Evolutionary conservation across 2,329 filamentous ascomycete genomes (phyloP).

Genomic region (Amylocarpus encephaloides): DNA sequence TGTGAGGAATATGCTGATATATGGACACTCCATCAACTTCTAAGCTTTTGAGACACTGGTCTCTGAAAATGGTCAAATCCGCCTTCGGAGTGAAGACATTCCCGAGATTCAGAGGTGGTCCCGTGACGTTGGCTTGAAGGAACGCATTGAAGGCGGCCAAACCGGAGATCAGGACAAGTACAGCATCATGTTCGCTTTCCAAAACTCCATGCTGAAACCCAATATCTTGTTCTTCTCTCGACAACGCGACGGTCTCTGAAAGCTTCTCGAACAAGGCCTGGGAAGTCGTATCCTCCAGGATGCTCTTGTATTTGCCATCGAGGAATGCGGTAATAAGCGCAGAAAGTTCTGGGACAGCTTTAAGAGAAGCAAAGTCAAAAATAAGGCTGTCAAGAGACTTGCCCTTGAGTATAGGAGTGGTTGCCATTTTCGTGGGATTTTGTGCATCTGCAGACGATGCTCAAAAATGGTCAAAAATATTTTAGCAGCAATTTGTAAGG

Average conservation of each 20-base stretch:
- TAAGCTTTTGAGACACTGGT: constrained; percentile 60
- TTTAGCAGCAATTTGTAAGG: background rate
- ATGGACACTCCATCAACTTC: constrained; percentile 79
- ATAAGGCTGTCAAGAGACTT: constrained; percentile 23
- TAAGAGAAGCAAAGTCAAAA: constrained; percentile 25
- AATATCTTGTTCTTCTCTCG: constrained; percentile 13
- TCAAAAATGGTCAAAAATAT: no score
- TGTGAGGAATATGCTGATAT: constrained; percentile 75
- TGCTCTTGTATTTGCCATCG: constrained; percentile 27
- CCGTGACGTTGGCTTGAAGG: constrained; percentile 81
- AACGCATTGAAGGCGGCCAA: constrained; percentile 71
- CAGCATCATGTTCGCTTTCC: constrained; percentile 8
- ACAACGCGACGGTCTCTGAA: constrained; percentile 14
- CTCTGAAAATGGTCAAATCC: constrained; percentile 32
- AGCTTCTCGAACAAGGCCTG: constrained; percentile 24
- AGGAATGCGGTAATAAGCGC: constrained; percentile 23
- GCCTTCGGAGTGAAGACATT: constrained; percentile 33
- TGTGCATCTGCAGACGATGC: background rate
- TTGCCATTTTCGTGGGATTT: constrained; percentile 18
- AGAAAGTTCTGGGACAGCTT: constrained; percentile 22
- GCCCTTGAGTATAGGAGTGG: constrained; percentile 4
- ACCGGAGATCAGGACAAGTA: constrained; percentile 40
- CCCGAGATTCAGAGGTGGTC: constrained; percentile 62
- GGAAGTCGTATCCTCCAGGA: constrained; percentile 25
- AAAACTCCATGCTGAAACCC: constrained; percentile 15